phyloP scores from a whole-genome alignment of 129 eudicot species.

The Arctium lappa region DNA sequence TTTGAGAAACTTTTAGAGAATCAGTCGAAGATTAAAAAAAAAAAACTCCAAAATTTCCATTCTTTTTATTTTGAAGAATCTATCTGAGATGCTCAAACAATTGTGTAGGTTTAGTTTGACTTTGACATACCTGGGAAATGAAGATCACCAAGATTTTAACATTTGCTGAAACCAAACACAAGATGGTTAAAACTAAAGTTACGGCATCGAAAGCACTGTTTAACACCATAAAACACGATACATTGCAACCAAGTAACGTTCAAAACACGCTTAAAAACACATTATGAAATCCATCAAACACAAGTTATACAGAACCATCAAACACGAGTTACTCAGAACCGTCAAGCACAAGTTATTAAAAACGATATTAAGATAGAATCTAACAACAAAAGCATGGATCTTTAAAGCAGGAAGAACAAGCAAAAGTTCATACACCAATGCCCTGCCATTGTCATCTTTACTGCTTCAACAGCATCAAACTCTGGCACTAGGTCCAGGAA shows the following conservation, averaged over 20 bases:
- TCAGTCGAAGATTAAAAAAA: neutral
- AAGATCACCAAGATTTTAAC: neutral
- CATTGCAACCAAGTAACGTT: neutral
- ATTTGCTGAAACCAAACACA: constrained; percentile 9
- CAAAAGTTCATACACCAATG: neutral
- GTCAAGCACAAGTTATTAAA: neutral
- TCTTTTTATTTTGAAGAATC: neutral
- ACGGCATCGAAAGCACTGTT: neutral
- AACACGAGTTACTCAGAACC: neutral
- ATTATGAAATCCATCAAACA: neutral
- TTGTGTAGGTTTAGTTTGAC: neutral
- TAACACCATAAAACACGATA: neutral
- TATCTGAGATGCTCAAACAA: neutral
- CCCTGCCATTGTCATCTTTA: neutral
- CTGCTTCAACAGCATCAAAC: constrained; percentile 14
- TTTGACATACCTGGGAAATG: neutral
- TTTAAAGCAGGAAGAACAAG: neutral
- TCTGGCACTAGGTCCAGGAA: neutral
- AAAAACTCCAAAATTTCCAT: neutral
- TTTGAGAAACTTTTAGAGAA: neutral
- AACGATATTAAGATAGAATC: neutral
- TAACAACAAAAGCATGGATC: neutral
- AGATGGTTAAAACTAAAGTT: neutral
- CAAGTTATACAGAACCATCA: neutral
- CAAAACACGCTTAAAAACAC: neutral